Percentiles rank a stretch among this genome's conserved stretches.
phyloP scores from a whole-genome alignment of 768 basidiomycete species.

The Porphyrellus cyaneotinctus region DNA sequence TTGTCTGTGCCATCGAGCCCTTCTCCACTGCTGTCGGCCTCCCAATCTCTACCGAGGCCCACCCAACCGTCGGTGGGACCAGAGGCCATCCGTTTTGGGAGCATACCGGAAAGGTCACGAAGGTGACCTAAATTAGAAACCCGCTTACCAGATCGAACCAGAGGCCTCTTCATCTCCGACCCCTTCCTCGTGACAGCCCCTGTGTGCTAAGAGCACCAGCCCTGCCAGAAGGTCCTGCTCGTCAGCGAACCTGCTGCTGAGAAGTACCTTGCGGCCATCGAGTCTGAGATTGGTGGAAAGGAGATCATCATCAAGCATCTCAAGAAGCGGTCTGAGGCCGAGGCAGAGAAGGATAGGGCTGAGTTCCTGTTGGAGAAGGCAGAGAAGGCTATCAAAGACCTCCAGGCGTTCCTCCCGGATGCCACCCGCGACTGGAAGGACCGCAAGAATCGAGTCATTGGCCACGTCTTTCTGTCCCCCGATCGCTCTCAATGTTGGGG shows the following conservation, averaged over 20 bases:
- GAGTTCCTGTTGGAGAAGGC: neutral
- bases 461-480: neutral
- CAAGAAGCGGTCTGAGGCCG: neutral
- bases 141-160: no score
- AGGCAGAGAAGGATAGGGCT: neutral
- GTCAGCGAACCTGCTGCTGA: neutral
- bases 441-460: neutral
- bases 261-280: neutral
- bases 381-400: neutral
- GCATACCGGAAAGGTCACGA: no score
- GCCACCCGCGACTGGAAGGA: neutral
- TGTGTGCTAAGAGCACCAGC: neutral
- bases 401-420: no score
- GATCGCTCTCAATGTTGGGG: neutral
- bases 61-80: no score
- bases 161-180: neutral
- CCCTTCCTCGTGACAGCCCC: neutral
- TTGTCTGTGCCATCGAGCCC: no score
- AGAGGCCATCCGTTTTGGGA: no score
- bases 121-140: no score
- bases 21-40: neutral
- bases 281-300: neutral
- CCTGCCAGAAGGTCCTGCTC: neutral
- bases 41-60: no score
- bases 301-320: neutral